These are phyloP conservation scores for Auricularia sp. DNA, from an alignment of 768 basidiomycete species.

Conservation along the genomic window DNA sequence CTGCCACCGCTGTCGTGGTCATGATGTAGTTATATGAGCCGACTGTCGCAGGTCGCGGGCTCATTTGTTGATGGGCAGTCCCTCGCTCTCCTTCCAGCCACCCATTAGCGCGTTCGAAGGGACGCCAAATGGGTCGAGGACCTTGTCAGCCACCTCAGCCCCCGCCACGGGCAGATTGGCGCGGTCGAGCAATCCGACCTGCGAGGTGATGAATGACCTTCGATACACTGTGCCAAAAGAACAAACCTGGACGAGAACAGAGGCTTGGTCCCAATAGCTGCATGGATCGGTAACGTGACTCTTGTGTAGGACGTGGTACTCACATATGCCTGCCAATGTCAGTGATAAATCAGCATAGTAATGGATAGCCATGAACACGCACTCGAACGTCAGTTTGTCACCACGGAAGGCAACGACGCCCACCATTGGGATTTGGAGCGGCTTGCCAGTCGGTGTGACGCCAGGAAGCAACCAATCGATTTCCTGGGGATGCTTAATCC, in stretches of 20 bases:
- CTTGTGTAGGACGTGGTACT: not conserved
- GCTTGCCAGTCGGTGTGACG: conserved; percentile 42
- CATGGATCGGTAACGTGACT: not conserved
- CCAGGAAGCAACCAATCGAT: conserved; percentile 41
- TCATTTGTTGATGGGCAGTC: conserved; percentile 18
- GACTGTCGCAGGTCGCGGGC: too few relatives aligned
- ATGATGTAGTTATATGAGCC: too few relatives aligned
- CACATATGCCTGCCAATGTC: not conserved
- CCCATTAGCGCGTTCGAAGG: conserved; percentile 30
- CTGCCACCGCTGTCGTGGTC: too few relatives aligned
- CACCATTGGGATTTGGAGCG: conserved; percentile 41
- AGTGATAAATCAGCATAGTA: not conserved
- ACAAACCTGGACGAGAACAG: conserved; percentile 30
- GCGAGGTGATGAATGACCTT: not conserved
- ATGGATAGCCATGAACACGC: conserved; percentile 11
- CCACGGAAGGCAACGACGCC: conserved; percentile 47
- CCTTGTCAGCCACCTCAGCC: conserved; percentile 30
- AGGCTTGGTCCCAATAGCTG: conserved; percentile 45
- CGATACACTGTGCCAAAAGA: not conserved
- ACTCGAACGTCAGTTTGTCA: conserved; percentile 43
- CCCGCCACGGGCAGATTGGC: conserved; percentile 28
- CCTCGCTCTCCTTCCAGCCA: conserved; percentile 29
- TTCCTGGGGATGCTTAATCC: conserved; percentile 20
- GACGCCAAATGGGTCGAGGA: conserved; percentile 31
- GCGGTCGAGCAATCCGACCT: conserved; percentile 29